Evolutionary conservation across 352 stramenopile species (phyloP).

Genomic region (Plasmopara muralis): DNA sequence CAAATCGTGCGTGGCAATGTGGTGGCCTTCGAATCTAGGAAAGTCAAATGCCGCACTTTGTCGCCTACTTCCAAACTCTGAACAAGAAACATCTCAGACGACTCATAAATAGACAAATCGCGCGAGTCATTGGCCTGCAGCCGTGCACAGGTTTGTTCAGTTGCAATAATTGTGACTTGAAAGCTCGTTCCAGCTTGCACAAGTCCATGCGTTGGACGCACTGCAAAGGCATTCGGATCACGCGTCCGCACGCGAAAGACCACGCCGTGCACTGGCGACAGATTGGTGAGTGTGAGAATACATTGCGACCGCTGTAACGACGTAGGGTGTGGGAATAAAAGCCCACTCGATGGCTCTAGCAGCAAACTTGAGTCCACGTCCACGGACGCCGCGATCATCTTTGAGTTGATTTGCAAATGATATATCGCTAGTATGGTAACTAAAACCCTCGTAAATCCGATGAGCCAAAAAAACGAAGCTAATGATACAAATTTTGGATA

Average conservation of each 20-base stretch:
- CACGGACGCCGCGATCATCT: constrained; percentile 68
- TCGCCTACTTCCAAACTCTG: constrained; percentile 46
- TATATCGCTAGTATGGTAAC: too few species aligned
- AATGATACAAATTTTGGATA: too few species aligned
- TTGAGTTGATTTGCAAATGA: not conserved
- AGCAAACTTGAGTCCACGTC: constrained; percentile 66
- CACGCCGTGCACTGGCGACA: constrained; percentile 48
- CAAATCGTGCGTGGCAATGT: constrained; percentile 43
- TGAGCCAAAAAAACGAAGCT: constrained; percentile 21
- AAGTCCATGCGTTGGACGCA: constrained; percentile 59
- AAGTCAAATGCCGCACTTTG: constrained; percentile 30
- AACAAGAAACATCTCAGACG: constrained; percentile 45
- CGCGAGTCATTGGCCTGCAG: constrained; percentile 29
- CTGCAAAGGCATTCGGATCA: constrained; percentile 67
- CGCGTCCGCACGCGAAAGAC: constrained; percentile 76
- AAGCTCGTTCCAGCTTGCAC: constrained; percentile 31
- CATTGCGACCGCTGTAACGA: constrained; percentile 14
- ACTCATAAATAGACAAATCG: constrained; percentile 29
- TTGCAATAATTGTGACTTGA: constrained; percentile 38
- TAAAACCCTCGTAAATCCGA: too few species aligned
- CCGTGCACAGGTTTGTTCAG: constrained; percentile 20
- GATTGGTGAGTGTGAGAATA: constrained; percentile 54
- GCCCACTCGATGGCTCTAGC: constrained; percentile 54
- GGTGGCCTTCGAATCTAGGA: constrained; percentile 7
- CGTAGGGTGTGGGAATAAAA: constrained; percentile 33